phyloP scores from a whole-genome alignment of 306 rosid genomes.

The Alnus rubra region DNA sequence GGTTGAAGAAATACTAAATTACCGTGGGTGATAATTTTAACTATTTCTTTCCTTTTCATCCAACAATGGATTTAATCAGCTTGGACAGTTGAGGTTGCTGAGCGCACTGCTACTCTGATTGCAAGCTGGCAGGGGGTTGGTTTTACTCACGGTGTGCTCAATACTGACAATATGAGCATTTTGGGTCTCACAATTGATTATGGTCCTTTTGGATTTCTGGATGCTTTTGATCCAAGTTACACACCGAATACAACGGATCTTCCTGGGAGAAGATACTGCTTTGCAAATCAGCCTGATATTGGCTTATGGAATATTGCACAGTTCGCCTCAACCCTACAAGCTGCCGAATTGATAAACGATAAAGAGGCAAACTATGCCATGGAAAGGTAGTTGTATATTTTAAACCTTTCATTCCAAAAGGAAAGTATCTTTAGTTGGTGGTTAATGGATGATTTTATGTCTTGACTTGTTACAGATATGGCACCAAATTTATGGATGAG shows the following conservation, averaged over 20 bases:
- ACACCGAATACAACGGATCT: slow-evolving; percentile 97
- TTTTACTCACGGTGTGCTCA: slow-evolving; percentile 97
- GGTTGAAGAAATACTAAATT: neutral
- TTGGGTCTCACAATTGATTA: slow-evolving; percentile 96
- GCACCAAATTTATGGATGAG: slow-evolving; percentile 92
- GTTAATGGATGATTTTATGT: slow-evolving; percentile 21
- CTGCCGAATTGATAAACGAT: slow-evolving; percentile 79
- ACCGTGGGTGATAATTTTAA: neutral
- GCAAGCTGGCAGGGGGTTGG: slow-evolving; percentile 99
- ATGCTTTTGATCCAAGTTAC: slow-evolving; percentile 97
- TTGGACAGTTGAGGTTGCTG: slow-evolving; percentile 92
- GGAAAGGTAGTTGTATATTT: slow-evolving; percentile 78
- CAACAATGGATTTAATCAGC: slow-evolving; percentile 53
- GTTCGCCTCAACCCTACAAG: slow-evolving; percentile 59
- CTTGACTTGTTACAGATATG: slow-evolving; percentile 62
- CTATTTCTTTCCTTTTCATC: slow-evolving; percentile 12
- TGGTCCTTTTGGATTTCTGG: slow-evolving; percentile 98
- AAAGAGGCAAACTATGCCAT: slow-evolving; percentile 91
- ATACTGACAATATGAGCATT: slow-evolving; percentile 98
- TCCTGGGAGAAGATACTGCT: slow-evolving; percentile 98
- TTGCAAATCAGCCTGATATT: slow-evolving; percentile 97
- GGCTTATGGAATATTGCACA: slow-evolving; percentile 97
- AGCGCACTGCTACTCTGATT: slow-evolving; percentile 88
- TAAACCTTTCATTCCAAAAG: neutral
- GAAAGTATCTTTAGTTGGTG: slow-evolving; percentile 9